Conservation (phyloP, 768 basidiomycete species). For the Amanita muscaria region DNA sequence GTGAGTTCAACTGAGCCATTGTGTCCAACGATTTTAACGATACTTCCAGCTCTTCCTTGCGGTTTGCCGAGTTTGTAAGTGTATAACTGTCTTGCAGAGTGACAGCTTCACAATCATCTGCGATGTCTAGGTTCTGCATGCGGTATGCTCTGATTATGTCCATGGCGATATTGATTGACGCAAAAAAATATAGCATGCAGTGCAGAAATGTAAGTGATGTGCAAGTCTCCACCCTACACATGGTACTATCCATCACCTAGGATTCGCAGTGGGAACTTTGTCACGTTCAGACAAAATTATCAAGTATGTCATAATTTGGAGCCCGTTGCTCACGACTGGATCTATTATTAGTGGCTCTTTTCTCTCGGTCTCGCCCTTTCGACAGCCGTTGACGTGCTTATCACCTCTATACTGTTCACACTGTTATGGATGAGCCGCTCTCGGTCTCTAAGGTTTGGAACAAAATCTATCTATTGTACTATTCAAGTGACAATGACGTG, state of each 20-base stretch:
- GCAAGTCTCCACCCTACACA: no score
- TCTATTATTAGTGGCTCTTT: constrained; percentile 34
- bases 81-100: not conserved
- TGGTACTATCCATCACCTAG: no score
- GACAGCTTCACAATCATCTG: not conserved
- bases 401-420: constrained; percentile 26
- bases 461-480: not conserved
- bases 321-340: no score
- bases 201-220: constrained; percentile 16
- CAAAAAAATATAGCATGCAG: constrained; percentile 12
- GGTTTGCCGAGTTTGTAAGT: constrained; percentile 17
- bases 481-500: not conserved
- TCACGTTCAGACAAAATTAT: constrained; percentile 13
- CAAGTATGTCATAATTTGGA: constrained; percentile 11
- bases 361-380: constrained; percentile 36
- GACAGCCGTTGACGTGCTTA: constrained; percentile 29
- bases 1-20: constrained; percentile 11
- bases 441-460: constrained; percentile 21
- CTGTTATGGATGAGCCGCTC: constrained; percentile 25
- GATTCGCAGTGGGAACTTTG: constrained; percentile 15
- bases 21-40: not conserved
- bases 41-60: constrained; percentile 17
- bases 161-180: not conserved
- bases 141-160: not conserved
- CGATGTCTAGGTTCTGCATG: constrained; percentile 1